Conservation (phyloP, 345 rosid genomes). For the Psidium guajava region DNA sequence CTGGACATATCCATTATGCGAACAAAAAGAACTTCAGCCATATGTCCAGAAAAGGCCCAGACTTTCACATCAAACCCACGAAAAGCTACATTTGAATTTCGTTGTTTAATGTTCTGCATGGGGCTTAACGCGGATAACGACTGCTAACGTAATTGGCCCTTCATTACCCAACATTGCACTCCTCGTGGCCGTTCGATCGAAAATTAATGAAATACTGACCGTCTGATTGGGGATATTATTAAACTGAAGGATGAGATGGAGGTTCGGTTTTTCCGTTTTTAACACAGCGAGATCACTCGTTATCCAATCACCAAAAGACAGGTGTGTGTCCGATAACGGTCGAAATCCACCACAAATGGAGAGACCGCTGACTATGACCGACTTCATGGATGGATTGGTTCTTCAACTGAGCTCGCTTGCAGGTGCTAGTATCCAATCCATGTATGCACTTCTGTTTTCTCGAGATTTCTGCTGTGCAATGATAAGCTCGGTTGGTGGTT, state of each 20-base stretch:
- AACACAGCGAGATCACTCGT: not conserved
- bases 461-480: not conserved
- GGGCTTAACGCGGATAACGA: not conserved
- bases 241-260: not conserved
- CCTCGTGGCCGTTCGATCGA: not conserved
- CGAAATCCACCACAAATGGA: not conserved
- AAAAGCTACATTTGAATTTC: not conserved
- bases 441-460: not conserved
- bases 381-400: not conserved
- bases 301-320: not conserved
- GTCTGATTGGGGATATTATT: not conserved
- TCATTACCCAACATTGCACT: not conserved
- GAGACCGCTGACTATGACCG: fast-evolving
- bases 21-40: not conserved
- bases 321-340: not conserved
- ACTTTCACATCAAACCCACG: not conserved
- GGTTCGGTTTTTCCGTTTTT: not conserved
- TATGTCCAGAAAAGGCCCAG: not conserved
- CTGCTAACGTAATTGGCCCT: not conserved
- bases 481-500: not conserved
- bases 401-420: not conserved
- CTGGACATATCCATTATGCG: not conserved
- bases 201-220: not conserved
- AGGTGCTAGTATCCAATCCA: not conserved
- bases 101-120: not conserved